A percentile compares a stretch with the other conserved stretches of the same genome.
Evolutionary conservation across 2,329 filamentous ascomycete genomes (phyloP).

Genomic region (Hymenoscyphus linearis): DNA sequence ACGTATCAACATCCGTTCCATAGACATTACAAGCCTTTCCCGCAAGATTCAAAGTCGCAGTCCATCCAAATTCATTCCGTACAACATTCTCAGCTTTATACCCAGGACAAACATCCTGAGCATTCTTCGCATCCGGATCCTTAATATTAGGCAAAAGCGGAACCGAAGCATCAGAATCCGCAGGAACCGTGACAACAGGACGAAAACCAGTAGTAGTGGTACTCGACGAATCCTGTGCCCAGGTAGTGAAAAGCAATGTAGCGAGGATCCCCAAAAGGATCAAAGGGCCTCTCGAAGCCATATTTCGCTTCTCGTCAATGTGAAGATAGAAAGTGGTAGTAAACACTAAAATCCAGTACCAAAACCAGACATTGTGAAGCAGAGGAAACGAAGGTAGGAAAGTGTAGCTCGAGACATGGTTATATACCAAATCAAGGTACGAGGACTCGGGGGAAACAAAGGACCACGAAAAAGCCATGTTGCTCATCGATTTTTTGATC

Average conservation of each 20-base stretch:
- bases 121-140: conserved; percentile 56
- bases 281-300: conserved; percentile 12
- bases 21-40: conserved; percentile 71
- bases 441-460: not conserved
- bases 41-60: conserved; percentile 64
- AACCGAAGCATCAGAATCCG: conserved; percentile 40
- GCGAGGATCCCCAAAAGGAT: conserved; percentile 13
- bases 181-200: conserved; percentile 41
- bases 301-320: conserved; percentile 10
- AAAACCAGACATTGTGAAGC: conserved; percentile 8
- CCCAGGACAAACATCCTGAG: conserved; percentile 53
- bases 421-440: not conserved
- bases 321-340: conserved; percentile 5
- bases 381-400: not conserved
- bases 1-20: conserved; percentile 63
- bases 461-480: not conserved
- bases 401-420: not conserved
- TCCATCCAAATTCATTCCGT: conserved; percentile 50
- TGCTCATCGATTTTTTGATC: not conserved
- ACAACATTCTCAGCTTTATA: conserved; percentile 60
- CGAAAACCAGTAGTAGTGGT: conserved; percentile 18
- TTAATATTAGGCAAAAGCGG: conserved; percentile 56
- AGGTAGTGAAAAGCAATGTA: conserved; percentile 10
- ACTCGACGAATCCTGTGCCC: conserved; percentile 17
- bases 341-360: conserved; percentile 12